These are phyloP conservation scores for Guillardia theta DNA, from an alignment of 78 protist genomes.

Conservation along the genomic window DNA sequence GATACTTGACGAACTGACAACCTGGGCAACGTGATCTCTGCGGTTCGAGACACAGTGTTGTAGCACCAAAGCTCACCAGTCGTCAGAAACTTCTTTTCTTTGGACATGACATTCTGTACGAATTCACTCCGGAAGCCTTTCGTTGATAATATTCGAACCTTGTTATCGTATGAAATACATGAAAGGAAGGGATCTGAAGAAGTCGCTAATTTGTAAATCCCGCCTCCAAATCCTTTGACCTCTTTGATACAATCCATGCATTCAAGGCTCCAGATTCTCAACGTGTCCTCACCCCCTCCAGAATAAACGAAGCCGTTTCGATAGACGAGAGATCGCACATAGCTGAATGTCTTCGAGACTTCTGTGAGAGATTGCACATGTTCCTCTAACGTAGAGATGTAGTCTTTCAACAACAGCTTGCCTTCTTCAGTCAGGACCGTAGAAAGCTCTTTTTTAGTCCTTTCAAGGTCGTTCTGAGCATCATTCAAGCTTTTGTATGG, in stretches of 20 bases:
- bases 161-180: neutral
- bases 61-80: neutral
- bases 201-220: neutral
- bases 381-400: neutral
- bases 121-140: neutral
- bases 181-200: neutral
- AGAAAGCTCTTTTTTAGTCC: neutral
- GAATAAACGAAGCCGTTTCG: neutral
- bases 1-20: neutral
- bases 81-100: neutral
- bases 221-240: neutral
- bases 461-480: neutral
- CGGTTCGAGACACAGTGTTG: neutral
- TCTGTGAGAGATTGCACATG: neutral
- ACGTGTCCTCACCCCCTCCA: neutral
- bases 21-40: neutral
- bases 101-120: neutral
- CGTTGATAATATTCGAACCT: neutral
- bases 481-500: neutral
- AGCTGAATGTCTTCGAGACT: neutral
- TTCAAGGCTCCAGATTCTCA: neutral
- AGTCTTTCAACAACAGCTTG: neutral
- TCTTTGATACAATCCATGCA: neutral
- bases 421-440: neutral
- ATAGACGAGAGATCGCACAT: neutral